A percentile compares a stretch with the other conserved stretches of the same genome.
phyloP scores from a whole-genome alignment of 306 rosid genomes.

The Castanea crenata region DNA sequence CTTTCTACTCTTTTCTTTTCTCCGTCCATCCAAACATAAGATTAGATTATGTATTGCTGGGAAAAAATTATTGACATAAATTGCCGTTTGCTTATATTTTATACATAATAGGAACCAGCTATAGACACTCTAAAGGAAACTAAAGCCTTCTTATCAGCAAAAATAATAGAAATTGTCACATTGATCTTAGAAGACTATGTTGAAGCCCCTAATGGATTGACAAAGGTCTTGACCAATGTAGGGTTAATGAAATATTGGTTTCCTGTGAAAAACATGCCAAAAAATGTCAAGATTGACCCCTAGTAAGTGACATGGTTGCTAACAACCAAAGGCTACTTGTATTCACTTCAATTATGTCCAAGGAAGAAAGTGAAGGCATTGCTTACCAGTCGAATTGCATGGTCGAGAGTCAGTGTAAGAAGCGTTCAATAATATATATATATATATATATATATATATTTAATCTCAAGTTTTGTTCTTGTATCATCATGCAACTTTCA shows the following conservation, averaged over 20 bases:
- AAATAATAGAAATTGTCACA: constrained; percentile 71
- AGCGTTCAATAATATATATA: not conserved
- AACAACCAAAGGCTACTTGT: constrained; percentile 74
- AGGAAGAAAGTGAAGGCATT: constrained; percentile 76
- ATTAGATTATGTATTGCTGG: too few relatives aligned
- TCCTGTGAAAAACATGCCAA: constrained; percentile 74
- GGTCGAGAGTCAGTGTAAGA: constrained; percentile 73
- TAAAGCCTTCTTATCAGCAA: constrained; percentile 58
- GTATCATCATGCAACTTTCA: not conserved
- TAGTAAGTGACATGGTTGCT: constrained; percentile 74
- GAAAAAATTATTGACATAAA: too few relatives aligned
- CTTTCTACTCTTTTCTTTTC: too few relatives aligned
- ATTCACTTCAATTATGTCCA: constrained; percentile 57
- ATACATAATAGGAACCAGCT: constrained; percentile 57
- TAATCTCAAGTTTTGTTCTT: not conserved
- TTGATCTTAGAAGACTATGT: constrained; percentile 89
- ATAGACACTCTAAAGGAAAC: constrained; percentile 65
- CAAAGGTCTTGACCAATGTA: constrained; percentile 57
- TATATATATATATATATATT: not conserved
- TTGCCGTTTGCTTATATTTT: too few relatives aligned
- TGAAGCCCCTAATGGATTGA: constrained; percentile 67
- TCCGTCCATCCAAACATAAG: too few relatives aligned
- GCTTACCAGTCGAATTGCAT: constrained; percentile 90
- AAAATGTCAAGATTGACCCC: constrained; percentile 70
- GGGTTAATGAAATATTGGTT: constrained; percentile 79